phyloP scores from a whole-genome alignment of 768 basidiomycete species.

The Lyophyllum shimeji region DNA sequence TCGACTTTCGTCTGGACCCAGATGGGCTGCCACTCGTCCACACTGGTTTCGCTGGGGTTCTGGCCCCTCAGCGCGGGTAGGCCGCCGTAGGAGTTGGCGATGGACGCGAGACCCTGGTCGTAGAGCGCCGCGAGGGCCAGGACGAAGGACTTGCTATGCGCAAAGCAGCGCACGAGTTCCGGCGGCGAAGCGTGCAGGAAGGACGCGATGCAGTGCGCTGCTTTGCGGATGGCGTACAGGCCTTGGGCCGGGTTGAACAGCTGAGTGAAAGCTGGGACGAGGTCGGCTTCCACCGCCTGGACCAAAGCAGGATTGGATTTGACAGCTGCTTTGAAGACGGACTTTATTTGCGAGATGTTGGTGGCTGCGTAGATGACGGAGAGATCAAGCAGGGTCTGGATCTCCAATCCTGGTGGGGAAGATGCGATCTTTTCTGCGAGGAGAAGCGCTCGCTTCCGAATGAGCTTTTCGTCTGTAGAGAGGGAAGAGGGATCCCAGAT shows the following conservation, averaged over 20 bases:
- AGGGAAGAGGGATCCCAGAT: conserved; percentile 49
- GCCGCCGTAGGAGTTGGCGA: conserved; percentile 66
- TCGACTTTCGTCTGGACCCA: conserved; percentile 76
- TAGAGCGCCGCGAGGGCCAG: conserved; percentile 60
- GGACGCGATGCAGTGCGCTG: conserved; percentile 52
- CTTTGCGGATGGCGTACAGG: conserved; percentile 65
- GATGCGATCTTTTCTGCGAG: conserved; percentile 57
- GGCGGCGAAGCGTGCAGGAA: conserved; percentile 54
- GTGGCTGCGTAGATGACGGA: conserved; percentile 52
- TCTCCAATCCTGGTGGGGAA: conserved; percentile 39
- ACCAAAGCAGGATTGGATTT: conserved; percentile 31
- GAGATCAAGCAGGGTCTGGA: conserved; percentile 61
- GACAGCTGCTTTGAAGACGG: conserved; percentile 42
- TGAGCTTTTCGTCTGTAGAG: conserved; percentile 40
- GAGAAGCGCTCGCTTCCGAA: conserved; percentile 48
- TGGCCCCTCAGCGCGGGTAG: conserved; percentile 29
- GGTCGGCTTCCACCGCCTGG: conserved; percentile 37
- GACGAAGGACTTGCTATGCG: conserved; percentile 50
- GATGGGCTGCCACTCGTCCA: conserved; percentile 68
- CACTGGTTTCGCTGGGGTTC: conserved; percentile 27
- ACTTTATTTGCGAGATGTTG: conserved; percentile 42
- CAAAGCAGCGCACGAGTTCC: conserved; percentile 50
- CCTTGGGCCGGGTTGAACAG: conserved; percentile 49
- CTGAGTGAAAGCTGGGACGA: conserved; percentile 57
- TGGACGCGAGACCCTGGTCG: conserved; percentile 51